A percentile compares a stretch with the other conserved stretches of the same genome.
These are phyloP conservation scores for Apiospora pterosperma DNA, from an alignment of 2,329 filamentous ascomycete genomes.

Conservation along the genomic window DNA sequence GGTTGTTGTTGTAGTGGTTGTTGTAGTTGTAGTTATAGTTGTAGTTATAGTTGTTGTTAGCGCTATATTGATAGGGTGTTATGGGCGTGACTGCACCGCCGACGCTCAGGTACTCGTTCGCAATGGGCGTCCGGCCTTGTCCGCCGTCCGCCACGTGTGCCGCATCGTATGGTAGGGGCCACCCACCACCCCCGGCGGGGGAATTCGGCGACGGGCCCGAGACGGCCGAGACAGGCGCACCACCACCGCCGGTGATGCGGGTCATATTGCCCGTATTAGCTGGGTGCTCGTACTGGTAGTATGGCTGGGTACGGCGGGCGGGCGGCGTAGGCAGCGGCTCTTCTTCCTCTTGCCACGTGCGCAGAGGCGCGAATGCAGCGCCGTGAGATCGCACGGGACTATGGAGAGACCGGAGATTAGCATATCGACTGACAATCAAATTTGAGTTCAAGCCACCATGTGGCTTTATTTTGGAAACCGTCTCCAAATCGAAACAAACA, in stretches of 20 bases:
- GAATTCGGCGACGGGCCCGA: background rate
- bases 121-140: background rate
- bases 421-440: background rate
- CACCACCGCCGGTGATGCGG: constrained; percentile 3
- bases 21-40: background rate
- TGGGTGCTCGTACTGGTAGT: background rate
- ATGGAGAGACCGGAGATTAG: background rate
- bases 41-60: background rate
- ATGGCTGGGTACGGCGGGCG: constrained; percentile 8
- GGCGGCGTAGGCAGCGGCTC: constrained; percentile 23
- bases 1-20: constrained; percentile 4
- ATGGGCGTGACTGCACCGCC: no score
- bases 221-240: background rate
- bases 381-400: constrained; percentile 29
- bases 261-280: background rate
- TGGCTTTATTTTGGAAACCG: background rate
- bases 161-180: background rate
- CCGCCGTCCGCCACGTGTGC: background rate
- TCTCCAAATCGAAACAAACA: background rate
- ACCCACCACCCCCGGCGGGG: background rate
- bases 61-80: no score
- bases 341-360: constrained; percentile 28
- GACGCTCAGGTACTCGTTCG: background rate
- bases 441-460: background rate
- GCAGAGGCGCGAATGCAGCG: constrained; percentile 35